A percentile compares a stretch with the other conserved stretches of the same genome.
Conservation (phyloP, 2,329 filamentous ascomycete genomes). For the Alternaria sp. region DNA sequence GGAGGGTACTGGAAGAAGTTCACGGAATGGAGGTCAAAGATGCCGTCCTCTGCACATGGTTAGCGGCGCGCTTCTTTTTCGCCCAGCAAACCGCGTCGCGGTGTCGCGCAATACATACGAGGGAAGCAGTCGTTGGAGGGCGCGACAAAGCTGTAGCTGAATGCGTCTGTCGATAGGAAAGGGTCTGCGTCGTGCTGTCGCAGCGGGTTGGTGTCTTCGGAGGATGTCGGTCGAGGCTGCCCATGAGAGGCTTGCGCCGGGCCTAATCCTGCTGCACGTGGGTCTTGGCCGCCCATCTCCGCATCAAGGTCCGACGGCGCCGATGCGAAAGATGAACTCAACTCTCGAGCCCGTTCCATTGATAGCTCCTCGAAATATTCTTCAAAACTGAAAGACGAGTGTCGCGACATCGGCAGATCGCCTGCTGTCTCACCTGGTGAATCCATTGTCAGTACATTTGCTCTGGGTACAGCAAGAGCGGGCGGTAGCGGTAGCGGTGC, state of each 20-base stretch:
- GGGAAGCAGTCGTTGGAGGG: background rate
- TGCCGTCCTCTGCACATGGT: conserved; percentile 24
- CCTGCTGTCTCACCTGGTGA: background rate
- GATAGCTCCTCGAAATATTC: background rate
- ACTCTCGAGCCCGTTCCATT: background rate
- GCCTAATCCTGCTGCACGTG: conserved; percentile 12
- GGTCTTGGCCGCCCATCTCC: conserved; percentile 8
- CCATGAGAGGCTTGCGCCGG: conserved; percentile 17
- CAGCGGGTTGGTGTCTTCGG: conserved; percentile 6
- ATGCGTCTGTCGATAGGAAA: background rate
- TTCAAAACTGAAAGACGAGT: background rate
- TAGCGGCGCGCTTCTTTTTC: conserved; percentile 20
- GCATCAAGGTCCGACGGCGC: background rate
- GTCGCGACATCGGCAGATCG: background rate
- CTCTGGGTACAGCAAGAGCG: background rate
- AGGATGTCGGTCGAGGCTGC: conserved; percentile 2
- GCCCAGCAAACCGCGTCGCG: background rate
- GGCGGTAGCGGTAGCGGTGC: background rate
- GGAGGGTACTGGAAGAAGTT: conserved; percentile 3
- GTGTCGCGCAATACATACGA: conserved; percentile 16
- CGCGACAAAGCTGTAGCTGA: background rate
- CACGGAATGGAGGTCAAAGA: conserved; percentile 2
- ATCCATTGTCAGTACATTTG: background rate
- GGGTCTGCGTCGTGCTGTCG: conserved; percentile 8
- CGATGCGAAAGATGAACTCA: background rate